Conservation (phyloP, 2,329 filamentous ascomycete genomes). For the Aspergillus udagawae region DNA sequence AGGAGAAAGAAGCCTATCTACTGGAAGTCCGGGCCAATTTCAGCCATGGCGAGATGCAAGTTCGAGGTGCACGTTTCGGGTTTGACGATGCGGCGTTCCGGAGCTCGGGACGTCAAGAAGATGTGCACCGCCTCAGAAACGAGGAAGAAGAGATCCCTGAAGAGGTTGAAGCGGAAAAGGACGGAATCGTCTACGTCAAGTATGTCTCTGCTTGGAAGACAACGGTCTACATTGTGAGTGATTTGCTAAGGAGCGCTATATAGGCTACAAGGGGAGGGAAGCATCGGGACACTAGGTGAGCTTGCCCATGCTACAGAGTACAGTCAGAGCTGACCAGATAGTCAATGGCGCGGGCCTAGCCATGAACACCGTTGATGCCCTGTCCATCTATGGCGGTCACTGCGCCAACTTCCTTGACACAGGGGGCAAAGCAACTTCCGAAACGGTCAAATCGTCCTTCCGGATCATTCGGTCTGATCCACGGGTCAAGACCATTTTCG, state of each 20-base stretch:
- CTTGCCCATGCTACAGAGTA: background rate
- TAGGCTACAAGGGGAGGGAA: conserved; percentile 49
- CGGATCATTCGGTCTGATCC: conserved; percentile 67
- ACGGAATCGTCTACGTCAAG: conserved; percentile 77
- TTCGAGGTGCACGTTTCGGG: conserved; percentile 55
- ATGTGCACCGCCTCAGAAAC: conserved; percentile 57
- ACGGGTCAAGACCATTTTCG: conserved; percentile 67
- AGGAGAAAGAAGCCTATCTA: conserved; percentile 61
- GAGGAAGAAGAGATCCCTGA: conserved; percentile 48
- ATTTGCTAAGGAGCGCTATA: background rate
- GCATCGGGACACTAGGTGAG: conserved; percentile 67
- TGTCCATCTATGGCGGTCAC: conserved; percentile 62
- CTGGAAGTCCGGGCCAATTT: conserved; percentile 51
- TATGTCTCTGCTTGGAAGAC: conserved; percentile 25
- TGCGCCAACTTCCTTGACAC: conserved; percentile 87
- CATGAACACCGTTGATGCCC: conserved; percentile 85
- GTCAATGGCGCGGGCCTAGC: conserved; percentile 87
- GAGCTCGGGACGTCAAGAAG: conserved; percentile 57
- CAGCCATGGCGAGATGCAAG: conserved; percentile 42
- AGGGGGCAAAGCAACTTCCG: conserved; percentile 78
- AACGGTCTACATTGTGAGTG: background rate
- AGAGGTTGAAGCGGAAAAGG: conserved; percentile 60
- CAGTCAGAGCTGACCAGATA: conserved; percentile 4
- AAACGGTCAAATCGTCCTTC: conserved; percentile 75
- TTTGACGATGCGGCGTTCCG: conserved; percentile 69